Evolutionary conservation across 192 early-diverging fungal genomes (phyloP), one percentile per base, ranked within the genome.

Genomic region (Podila epicladia): DNA sequence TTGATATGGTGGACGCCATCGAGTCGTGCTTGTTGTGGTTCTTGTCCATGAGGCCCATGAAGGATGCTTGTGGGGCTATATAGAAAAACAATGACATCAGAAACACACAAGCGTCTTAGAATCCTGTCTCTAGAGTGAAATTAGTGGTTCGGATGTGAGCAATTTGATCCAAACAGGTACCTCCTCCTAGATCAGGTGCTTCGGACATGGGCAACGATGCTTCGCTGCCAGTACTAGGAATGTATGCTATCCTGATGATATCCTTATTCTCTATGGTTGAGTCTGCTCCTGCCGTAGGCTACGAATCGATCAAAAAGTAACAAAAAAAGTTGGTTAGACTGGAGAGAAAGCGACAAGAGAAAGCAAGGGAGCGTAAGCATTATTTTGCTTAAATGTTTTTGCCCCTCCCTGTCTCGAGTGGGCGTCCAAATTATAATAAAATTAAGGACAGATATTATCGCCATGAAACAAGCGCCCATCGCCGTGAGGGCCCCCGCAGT

Each of bases 201-300:
- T 64, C 70, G 1, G 68, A 58, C 24, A 65, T 24, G 19, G 59
- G 62, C 9, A 62, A 17, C 12, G 57, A 62, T 5, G 58, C 49
- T 6, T 48, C 24, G 55, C 51, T 59, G 31, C 33, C 20, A 11
- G 45, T 58, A 26, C 58, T 58, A 4, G 76, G 76, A 13, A 72
- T 64, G 45, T 72, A 79, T 8, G 48, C 70, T 29, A 79, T 79
- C 15, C 41, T 45, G 22, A 79, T 79, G 4, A 72, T 51, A 48
- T 65, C 37, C 38, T 78, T 62, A 13, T 63, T 71, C 8, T 66
- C 51, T n/a, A 15, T 41, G 5, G 35, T 13, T 20, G 50, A 29
- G 9, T 28, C 37, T 12, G 28, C 19, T 20, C 24, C 53, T 55
- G 53, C 24, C 17, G 53, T 22, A 22, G 53, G 53, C 53, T n/a